These are phyloP conservation scores for Phytophthora cactorum DNA, from an alignment of 352 stramenopile species.

Conservation along the genomic window DNA sequence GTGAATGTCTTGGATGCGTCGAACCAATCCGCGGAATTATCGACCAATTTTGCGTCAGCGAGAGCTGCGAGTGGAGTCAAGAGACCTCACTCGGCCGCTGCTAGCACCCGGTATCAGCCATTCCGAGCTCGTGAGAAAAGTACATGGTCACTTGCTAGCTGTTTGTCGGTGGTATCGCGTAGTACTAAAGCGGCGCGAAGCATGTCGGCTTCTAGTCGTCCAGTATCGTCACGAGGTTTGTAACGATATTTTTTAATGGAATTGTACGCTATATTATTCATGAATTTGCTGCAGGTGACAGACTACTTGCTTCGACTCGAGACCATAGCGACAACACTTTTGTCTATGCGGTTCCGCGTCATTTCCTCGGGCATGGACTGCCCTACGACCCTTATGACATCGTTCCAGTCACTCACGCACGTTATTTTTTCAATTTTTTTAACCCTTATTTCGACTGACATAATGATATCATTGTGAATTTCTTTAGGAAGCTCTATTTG, in stretches of 20 bases:
- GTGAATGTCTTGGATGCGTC: not conserved
- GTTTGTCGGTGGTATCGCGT: slow-evolving; percentile 21
- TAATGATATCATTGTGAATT: not conserved
- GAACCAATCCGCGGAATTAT: slow-evolving; percentile 6
- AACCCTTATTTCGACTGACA: no score
- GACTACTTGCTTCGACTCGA: slow-evolving; percentile 25
- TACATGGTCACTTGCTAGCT: slow-evolving; percentile 16
- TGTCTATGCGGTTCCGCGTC: slow-evolving; percentile 65
- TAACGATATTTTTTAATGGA: not conserved
- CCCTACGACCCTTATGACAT: slow-evolving; percentile 79
- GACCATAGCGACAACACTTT: slow-evolving; percentile 52
- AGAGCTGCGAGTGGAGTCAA: slow-evolving; percentile 20
- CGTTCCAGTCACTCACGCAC: slow-evolving; percentile 62
- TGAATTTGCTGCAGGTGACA: slow-evolving; percentile 12
- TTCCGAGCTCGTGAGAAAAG: slow-evolving; percentile 26
- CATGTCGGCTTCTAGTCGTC: slow-evolving; percentile 13
- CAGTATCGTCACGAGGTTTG: slow-evolving; percentile 26
- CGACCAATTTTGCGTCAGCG: not conserved
- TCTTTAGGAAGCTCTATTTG: slow-evolving; percentile 31
- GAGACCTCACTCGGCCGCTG: slow-evolving; percentile 36
- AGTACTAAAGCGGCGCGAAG: slow-evolving; percentile 13
- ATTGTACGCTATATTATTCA: not conserved
- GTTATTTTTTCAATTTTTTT: not conserved
- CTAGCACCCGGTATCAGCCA: slow-evolving; percentile 13
- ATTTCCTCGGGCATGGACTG: slow-evolving; percentile 51